These are phyloP conservation scores for Chlamydomonas eustigma DNA, from an alignment of 139 green algal species.

Conservation along the genomic window DNA sequence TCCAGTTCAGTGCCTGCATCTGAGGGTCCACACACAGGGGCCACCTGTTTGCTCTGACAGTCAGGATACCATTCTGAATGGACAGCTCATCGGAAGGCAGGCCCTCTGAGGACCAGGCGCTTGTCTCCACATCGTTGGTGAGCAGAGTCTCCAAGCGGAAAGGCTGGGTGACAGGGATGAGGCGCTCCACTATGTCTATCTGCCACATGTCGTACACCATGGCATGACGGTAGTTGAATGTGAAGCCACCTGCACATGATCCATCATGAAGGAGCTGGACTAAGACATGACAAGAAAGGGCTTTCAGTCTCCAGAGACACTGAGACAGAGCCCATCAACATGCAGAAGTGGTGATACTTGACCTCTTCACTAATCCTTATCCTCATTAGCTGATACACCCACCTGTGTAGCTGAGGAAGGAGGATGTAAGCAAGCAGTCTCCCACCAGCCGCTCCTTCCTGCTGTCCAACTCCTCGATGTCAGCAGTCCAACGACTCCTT, in stretches of 20 bases:
- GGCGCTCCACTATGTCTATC: slow-evolving; percentile 50
- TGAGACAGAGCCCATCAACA: too few relatives aligned
- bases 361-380: too few relatives aligned
- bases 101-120: slow-evolving; percentile 64
- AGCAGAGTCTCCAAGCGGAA: slow-evolving; percentile 77
- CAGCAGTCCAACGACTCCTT: slow-evolving; percentile 66
- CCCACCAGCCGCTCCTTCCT: slow-evolving; percentile 57
- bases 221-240: slow-evolving; percentile 68
- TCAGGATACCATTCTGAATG: slow-evolving; percentile 85
- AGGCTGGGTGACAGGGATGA: slow-evolving; percentile 59
- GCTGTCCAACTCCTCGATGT: slow-evolving; percentile 54
- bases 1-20: slow-evolving; percentile 85
- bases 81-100: slow-evolving; percentile 77
- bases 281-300: too few relatives aligned
- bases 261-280: not conserved
- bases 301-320: too few relatives aligned
- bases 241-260: slow-evolving; percentile 61
- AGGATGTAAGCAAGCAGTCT: slow-evolving; percentile 76
- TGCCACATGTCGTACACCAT: slow-evolving; percentile 78
- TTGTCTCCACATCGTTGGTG: slow-evolving; percentile 70
- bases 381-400: too few relatives aligned
- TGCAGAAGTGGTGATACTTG: too few relatives aligned
- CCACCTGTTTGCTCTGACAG: slow-evolving; percentile 63
- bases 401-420: slow-evolving; percentile 77
- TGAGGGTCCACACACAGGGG: slow-evolving; percentile 81